Evolutionary conservation across 768 basidiomycete species (phyloP).

Genomic region (Auriscalpium vulgare): DNA sequence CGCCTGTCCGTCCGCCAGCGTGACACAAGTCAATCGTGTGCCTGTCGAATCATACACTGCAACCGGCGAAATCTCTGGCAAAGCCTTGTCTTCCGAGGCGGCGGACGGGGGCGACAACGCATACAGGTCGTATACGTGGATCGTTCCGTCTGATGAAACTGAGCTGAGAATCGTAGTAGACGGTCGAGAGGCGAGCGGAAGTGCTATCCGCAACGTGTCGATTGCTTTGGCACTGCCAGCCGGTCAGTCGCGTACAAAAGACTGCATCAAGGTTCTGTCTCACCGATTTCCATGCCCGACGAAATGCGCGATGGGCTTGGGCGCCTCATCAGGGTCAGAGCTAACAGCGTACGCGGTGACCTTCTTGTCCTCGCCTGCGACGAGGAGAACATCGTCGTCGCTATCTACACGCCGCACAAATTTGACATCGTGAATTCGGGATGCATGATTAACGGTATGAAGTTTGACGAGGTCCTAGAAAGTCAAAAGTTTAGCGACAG

Average conservation of each 20-base stretch:
- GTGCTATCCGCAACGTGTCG: conserved; percentile 53
- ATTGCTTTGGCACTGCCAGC: conserved; percentile 68
- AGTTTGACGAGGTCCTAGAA: conserved; percentile 70
- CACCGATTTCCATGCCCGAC: conserved; percentile 85
- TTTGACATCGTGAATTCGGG: conserved; percentile 76
- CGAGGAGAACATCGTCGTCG: conserved; percentile 64
- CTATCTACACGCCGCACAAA: conserved; percentile 60
- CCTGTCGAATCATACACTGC: conserved; percentile 79
- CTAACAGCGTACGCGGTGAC: conserved; percentile 67
- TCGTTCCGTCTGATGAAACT: conserved; percentile 84
- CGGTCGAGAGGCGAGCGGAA: conserved; percentile 31
- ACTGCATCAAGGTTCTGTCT: conserved; percentile 15
- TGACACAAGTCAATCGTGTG: conserved; percentile 72
- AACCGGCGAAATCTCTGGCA: conserved; percentile 41
- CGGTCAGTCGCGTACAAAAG: background rate
- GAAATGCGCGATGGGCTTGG: conserved; percentile 61
- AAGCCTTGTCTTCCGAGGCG: conserved; percentile 15
- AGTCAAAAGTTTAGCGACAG: background rate
- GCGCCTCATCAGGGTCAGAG: conserved; percentile 34
- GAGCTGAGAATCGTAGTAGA: conserved; percentile 65
- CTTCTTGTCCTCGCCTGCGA: conserved; percentile 86
- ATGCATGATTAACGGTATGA: conserved; percentile 65
- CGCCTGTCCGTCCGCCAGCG: conserved; percentile 43
- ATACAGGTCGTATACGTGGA: conserved; percentile 68
- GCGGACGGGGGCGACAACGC: conserved; percentile 28